Base-by-base conservation (phyloP, 345 rosid species). In the Salix dunnii region DNA sequence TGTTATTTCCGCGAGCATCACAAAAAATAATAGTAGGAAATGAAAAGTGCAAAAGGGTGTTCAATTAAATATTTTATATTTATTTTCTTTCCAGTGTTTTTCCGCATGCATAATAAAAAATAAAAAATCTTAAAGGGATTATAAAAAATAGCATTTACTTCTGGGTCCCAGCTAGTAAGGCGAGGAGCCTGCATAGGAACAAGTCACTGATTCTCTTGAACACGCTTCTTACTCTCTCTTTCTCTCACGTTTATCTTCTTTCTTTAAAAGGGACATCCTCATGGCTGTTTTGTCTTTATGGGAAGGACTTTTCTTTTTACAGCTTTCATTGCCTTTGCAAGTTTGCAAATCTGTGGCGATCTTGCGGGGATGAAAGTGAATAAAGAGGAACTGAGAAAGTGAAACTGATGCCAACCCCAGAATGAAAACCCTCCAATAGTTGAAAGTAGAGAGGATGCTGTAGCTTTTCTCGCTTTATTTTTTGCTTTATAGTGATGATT, bases 241-340 rank as follows among this genome's bases (percentile, higher is more conserved):
- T 9, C 63, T 23, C 10, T 53, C 63, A 23, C n/a, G n/a, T 7
- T n/a, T 58, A 2, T 58, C 27, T 23, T 58, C 16, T 3, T 10
- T 58, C 74, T 73, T 68, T 64, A 79, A 46, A 77, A 68, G n/a
- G 66, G 79, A 35, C 74, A 67, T 79, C 77, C 48, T 51, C 79
- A 33, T 48, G 55, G 16, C 70, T 75, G 77, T 31, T 31, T 62
- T 73, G 60, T 66, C 61, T 49, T 7, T 3, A 31, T 12, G 30
- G 18, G 43, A 10, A 20, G 58, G 36, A 25, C 60, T 27, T 14
- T 9, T 49, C 33, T 17, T 13, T 13, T 13, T 36, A 60, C 36
- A 20, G 77, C 55, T 53, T 12, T 67, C 77, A 48, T 43, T 53
- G 36, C 27, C 62, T 72, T 58, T 38, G 53, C 30, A 62, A 67